Evolutionary conservation across 768 basidiomycete species (phyloP), one percentile per base, ranked within the genome.

Genomic region (Cystofilobasidium ferigula): DNA sequence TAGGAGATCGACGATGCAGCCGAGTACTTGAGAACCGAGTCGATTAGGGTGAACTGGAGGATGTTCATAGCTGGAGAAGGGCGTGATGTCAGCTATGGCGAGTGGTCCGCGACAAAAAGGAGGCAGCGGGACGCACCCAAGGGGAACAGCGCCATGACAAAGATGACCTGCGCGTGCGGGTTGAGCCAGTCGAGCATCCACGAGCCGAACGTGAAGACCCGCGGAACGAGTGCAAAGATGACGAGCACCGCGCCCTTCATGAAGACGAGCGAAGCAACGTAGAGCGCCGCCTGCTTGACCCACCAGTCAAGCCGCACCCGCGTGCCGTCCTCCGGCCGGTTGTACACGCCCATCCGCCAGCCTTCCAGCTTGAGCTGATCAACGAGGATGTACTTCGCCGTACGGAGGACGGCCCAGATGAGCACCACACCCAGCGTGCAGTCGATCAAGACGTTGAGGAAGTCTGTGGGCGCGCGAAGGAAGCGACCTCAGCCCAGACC

Each of bases 191-290:
- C 40, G 48, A 64, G 54, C 14, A 26, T 57, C 63, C 63, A 67
- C 13, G 60, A 56, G 7, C 65, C 65, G 24, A 62, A 56, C 7
- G 16, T n/a, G 36, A 67, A 67, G 60, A 67, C 62, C 32, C 28
- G 38, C 10, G 65, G 65, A n/a, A 61, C 34, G 14, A 56, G 36
- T 10, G 22, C 40, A 30, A 67, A 67, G 59, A 67, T 67, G 58
- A 62, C 54, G 60, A 67, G 18, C 14, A 67, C 65, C 3, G 53
- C 20, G 2, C 38, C 60, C 59, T 67, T 67, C 65, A 67, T 67
- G 22, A 56, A 32, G n/a, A 67, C 30, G n/a, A 67, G 53, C 24
- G 51, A 28, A 22, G 53, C 54, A 2, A 67, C 65, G 35, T 61
- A 67, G n/a, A 61, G 30, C 24, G 26, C n/a, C 8, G 35, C 28